These are phyloP conservation scores for Prunella vulgaris DNA, from an alignment of 257 asterid species.

Conservation along the genomic window DNA sequence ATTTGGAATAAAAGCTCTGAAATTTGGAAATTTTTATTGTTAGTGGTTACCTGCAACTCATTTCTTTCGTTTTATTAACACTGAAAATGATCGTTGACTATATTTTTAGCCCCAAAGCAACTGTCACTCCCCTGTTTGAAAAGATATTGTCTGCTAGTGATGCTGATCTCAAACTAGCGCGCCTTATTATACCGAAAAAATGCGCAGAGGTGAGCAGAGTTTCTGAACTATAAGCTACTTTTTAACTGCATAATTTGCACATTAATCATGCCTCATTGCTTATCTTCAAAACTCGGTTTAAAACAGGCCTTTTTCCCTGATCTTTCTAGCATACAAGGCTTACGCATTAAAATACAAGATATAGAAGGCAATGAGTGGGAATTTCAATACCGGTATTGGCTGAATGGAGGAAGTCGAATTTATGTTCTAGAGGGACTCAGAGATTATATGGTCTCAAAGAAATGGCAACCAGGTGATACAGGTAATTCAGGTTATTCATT, in stretches of 20 bases:
- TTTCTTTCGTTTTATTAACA: neutral
- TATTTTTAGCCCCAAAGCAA: constrained; percentile 41
- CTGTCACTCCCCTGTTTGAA: constrained; percentile 57
- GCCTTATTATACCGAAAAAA: constrained; percentile 57
- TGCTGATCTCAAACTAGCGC: constrained; percentile 50
- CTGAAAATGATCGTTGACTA: constrained; percentile 46
- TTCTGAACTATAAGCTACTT: neutral
- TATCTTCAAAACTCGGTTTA: constrained; percentile 5
- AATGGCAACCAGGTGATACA: constrained; percentile 72
- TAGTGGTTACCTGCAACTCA: neutral
- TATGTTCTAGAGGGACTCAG: constrained; percentile 69
- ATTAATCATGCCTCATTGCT: neutral
- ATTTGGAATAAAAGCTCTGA: no score
- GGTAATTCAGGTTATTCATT: constrained; percentile 31
- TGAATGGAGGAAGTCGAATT: constrained; percentile 48
- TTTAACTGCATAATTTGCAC: constrained; percentile 2
- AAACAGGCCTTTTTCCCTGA: constrained; percentile 66
- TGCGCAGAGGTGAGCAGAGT: constrained; percentile 62
- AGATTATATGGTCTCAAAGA: constrained; percentile 52
- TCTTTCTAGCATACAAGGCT: constrained; percentile 45
- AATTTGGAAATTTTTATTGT: no score
- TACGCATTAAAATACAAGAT: constrained; percentile 52
- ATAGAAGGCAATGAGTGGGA: constrained; percentile 70
- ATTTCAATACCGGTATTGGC: constrained; percentile 54
- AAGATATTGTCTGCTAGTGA: constrained; percentile 51